A percentile compares a stretch with the other conserved stretches of the same genome.
These are phyloP conservation scores for Entophlyctis luteolus DNA, from an alignment of 192 early-diverging fungal species.

Conservation along the genomic window DNA sequence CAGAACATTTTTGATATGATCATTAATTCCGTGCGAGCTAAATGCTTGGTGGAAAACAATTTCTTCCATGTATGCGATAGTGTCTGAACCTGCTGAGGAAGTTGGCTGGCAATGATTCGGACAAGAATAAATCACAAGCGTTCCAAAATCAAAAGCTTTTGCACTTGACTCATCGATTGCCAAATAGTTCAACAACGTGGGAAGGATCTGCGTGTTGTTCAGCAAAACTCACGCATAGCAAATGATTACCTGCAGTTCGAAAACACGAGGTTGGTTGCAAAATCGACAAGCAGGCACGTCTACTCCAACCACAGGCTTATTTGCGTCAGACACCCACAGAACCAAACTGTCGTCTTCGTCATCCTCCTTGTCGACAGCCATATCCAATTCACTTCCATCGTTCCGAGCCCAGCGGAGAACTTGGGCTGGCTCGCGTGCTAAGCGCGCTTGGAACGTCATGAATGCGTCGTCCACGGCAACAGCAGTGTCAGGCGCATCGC, in stretches of 20 bases:
- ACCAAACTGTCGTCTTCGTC: conserved; percentile 45
- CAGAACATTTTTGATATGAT: conserved; percentile 18
- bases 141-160: conserved; percentile 87
- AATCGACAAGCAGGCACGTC: conserved; percentile 65
- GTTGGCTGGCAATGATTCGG: conserved; percentile 67
- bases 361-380: conserved; percentile 41
- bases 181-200: conserved; percentile 79
- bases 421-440: conserved; percentile 75
- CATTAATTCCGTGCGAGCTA: conserved; percentile 72
- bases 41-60: conserved; percentile 75
- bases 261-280: conserved; percentile 70
- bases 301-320: conserved; percentile 47
- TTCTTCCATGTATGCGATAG: conserved; percentile 58
- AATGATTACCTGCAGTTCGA: conserved; percentile 91
- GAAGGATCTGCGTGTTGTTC: conserved; percentile 60
- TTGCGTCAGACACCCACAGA: conserved; percentile 74
- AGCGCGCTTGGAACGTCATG: conserved; percentile 81
- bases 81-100: conserved; percentile 28
- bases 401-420: conserved; percentile 65
- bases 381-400: background rate
- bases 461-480: conserved; percentile 87
- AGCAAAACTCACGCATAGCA: no score
- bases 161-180: conserved; percentile 63
- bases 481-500: conserved; percentile 56
- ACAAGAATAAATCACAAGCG: conserved; percentile 82